Evolutionary conservation across 1,139 yeast genomes (phyloP).

Genomic region (Tardiomyces digboiensis): DNA sequence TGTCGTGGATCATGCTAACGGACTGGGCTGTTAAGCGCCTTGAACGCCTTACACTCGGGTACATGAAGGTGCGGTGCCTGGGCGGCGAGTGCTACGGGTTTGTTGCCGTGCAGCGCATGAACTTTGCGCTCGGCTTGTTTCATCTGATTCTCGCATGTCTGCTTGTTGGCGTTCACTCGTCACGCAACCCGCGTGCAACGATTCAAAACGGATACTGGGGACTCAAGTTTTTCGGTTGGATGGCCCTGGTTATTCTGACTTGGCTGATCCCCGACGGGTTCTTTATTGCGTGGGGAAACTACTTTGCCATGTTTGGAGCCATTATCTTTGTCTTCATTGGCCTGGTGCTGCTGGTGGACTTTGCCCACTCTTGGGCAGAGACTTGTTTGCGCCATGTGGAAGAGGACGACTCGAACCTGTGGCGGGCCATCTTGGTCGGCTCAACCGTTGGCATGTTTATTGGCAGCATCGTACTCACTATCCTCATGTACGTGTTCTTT

Average conservation of each 20-base stretch:
- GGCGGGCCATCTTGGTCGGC: constrained; percentile 76
- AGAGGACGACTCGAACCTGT: constrained; percentile 68
- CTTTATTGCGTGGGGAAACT: constrained; percentile 85
- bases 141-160: constrained; percentile 65
- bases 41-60: constrained; percentile 54
- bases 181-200: constrained; percentile 68
- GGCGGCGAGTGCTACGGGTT: constrained; percentile 89
- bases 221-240: constrained; percentile 56
- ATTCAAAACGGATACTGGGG: constrained; percentile 92
- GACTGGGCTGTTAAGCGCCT: constrained; percentile 71
- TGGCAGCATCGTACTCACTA: constrained; percentile 60
- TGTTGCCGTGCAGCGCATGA: constrained; percentile 85
- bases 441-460: constrained; percentile 84
- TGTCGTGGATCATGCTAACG: constrained; percentile 88
- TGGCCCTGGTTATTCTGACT: constrained; percentile 46
- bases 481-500: constrained; percentile 75
- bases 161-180: constrained; percentile 66
- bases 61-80: constrained; percentile 63
- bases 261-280: constrained; percentile 82
- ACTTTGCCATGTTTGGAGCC: constrained; percentile 77
- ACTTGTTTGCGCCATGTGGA: constrained; percentile 88
- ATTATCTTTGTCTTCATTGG: constrained; percentile 86
- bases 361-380: constrained; percentile 99
- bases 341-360: constrained; percentile 81
- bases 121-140: constrained; percentile 75